Evolutionary conservation across 1,284 basidiomycete species (phyloP).

Genomic region (Sanghuangporus weigelae): DNA sequence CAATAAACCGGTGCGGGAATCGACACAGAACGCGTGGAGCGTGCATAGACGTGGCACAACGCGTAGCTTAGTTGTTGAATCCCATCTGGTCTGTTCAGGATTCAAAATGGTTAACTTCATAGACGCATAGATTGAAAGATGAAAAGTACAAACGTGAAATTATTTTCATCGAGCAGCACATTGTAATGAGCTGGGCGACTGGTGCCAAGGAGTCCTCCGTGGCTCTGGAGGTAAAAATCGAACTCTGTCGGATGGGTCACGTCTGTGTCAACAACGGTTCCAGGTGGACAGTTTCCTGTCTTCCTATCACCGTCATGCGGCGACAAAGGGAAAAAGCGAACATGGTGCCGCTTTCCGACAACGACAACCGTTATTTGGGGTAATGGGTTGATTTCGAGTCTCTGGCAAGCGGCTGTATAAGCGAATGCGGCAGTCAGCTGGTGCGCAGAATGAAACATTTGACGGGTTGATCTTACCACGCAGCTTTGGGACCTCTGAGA

Average conservation of each 20-base stretch:
- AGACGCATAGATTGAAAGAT: conserved; percentile 21
- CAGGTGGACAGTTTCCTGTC: conserved; percentile 70
- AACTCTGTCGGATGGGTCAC: conserved; percentile 71
- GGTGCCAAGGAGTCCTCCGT: conserved; percentile 65
- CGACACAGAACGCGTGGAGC: conserved; percentile 78
- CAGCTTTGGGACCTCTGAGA: conserved; percentile 51
- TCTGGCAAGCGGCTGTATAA: conserved; percentile 48
- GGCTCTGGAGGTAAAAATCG: conserved; percentile 77
- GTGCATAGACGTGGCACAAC: conserved; percentile 76
- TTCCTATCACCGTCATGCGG: conserved; percentile 44
- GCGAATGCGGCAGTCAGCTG: no score
- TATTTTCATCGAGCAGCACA: conserved; percentile 55
- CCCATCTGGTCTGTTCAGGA: conserved; percentile 47
- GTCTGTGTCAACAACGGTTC: conserved; percentile 69
- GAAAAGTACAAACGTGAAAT: conserved; percentile 36
- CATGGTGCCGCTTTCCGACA: conserved; percentile 71
- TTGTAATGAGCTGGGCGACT: conserved; percentile 63
- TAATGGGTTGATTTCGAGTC: conserved; percentile 40
- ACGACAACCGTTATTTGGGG: conserved; percentile 69
- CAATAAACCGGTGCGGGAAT: conserved; percentile 83
- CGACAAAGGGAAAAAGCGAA: conserved; percentile 66
- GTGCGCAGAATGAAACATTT: background rate
- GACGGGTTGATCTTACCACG: conserved; percentile 40
- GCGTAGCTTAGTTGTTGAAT: conserved; percentile 70
- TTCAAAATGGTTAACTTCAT: conserved; percentile 14